Conservation (phyloP, 192 early-diverging fungal species). For the Linnemannia exigua region DNA sequence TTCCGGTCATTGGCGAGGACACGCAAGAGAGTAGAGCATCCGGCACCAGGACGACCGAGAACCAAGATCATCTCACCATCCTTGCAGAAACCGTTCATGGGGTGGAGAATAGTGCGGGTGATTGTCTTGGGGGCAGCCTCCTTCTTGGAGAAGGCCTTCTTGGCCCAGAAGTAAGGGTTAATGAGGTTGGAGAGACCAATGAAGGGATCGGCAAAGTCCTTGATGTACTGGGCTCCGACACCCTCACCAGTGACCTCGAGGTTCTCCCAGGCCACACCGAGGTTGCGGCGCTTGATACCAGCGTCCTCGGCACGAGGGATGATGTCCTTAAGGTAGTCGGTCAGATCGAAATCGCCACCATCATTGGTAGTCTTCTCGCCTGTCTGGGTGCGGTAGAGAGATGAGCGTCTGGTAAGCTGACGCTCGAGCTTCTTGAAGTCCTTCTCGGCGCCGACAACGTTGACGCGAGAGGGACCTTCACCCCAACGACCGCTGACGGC, state of each 20-base stretch:
- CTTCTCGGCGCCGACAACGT: constrained; percentile 41
- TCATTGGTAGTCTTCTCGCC: constrained; percentile 40
- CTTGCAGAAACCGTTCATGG: constrained; percentile 74
- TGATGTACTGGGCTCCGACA: constrained; percentile 55
- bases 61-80: constrained; percentile 84
- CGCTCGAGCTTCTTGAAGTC: constrained; percentile 54
- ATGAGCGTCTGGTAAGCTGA: constrained; percentile 40
- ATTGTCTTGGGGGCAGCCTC: constrained; percentile 21
- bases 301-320: constrained; percentile 53
- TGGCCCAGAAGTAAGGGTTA: constrained; percentile 58
- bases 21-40: constrained; percentile 75
- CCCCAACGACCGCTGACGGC: constrained; percentile 50
- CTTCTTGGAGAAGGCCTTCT: constrained; percentile 39
- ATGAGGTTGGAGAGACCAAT: constrained; percentile 50
- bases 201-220: constrained; percentile 48
- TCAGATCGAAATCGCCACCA: constrained; percentile 60
- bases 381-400: constrained; percentile 34
- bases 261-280: constrained; percentile 63
- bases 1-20: constrained; percentile 71
- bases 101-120: constrained; percentile 67
- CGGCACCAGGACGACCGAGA: constrained; percentile 79
- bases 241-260: constrained; percentile 55
- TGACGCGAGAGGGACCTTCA: constrained; percentile 50
- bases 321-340: constrained; percentile 58
- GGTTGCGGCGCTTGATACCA: constrained; percentile 60